A percentile compares a stretch with the other conserved stretches of the same genome.
phyloP scores from a whole-genome alignment of 176 grass and related monocot species.

The Carex kokanica region DNA sequence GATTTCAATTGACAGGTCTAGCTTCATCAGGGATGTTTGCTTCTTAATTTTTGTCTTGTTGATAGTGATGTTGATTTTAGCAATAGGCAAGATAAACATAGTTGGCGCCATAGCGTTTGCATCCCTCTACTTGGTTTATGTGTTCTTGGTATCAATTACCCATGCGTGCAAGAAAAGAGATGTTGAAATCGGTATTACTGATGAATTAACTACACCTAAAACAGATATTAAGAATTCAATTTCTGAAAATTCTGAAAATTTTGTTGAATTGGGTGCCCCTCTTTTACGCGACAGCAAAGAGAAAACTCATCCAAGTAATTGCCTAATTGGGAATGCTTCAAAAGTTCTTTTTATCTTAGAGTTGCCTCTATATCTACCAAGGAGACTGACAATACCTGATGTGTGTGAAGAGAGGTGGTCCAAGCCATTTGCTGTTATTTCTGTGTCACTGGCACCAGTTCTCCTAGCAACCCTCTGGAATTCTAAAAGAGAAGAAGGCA shows the following conservation, averaged over 20 bases:
- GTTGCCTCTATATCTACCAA: conserved; percentile 45
- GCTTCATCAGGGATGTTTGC: conserved; percentile 50
- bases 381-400: conserved; percentile 66
- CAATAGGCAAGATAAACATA: conserved; percentile 43
- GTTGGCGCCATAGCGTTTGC: conserved; percentile 42
- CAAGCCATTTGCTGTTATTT: conserved; percentile 46
- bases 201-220: not conserved
- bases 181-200: not conserved
- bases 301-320: not conserved
- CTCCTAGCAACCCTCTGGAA: conserved; percentile 41
- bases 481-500: conserved; percentile 27
- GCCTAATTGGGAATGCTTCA: not conserved
- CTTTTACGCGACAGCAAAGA: conserved; percentile 13
- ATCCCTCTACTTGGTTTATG: conserved; percentile 62
- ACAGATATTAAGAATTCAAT: conserved; percentile 6
- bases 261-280: conserved; percentile 25
- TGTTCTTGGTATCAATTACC: conserved; percentile 45
- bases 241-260: conserved; percentile 2
- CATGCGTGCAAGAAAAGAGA: conserved; percentile 26
- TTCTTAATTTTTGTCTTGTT: conserved; percentile 53
- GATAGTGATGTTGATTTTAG: conserved; percentile 27
- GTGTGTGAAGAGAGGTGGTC: conserved; percentile 56
- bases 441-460: conserved; percentile 42
- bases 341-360: conserved; percentile 21
- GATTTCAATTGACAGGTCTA: conserved; percentile 28